Percentiles rank a stretch among this genome's conserved stretches.
These are phyloP conservation scores for Cystobasidium onofrii DNA, from an alignment of 768 basidiomycete genomes.

Conservation along the genomic window DNA sequence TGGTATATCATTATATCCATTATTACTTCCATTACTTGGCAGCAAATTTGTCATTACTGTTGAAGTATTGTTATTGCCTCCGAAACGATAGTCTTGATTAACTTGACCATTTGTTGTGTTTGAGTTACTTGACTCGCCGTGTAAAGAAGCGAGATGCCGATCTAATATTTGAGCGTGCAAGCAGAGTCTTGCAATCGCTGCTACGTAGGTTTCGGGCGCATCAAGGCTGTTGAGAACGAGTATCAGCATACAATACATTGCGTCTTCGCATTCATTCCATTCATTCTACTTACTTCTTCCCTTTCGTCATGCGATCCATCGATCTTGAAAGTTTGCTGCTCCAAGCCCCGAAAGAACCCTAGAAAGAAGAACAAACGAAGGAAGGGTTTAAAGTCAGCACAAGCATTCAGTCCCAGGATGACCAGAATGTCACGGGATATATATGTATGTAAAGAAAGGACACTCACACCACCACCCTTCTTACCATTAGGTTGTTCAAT, in stretches of 20 bases:
- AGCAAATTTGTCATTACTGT: too few species aligned
- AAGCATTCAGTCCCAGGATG: too few species aligned
- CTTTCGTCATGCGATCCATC: constrained; percentile 39
- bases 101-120: not conserved
- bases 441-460: not conserved
- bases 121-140: not conserved
- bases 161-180: constrained; percentile 62
- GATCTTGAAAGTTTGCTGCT: constrained; percentile 36
- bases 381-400: too few species aligned
- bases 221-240: constrained; percentile 56
- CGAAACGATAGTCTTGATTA: not conserved
- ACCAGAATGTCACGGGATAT: too few species aligned
- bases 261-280: too few species aligned
- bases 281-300: constrained; percentile 38
- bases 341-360: constrained; percentile 40
- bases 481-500: constrained; percentile 74
- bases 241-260: too few species aligned
- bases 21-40: not conserved
- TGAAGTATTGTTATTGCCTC: not conserved
- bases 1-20: not conserved
- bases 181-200: constrained; percentile 66
- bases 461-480: constrained; percentile 53
- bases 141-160: constrained; percentile 30
- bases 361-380: not conserved
- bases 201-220: constrained; percentile 75